Conservation (phyloP, 768 basidiomycete species). For the Trametes maxima region DNA sequence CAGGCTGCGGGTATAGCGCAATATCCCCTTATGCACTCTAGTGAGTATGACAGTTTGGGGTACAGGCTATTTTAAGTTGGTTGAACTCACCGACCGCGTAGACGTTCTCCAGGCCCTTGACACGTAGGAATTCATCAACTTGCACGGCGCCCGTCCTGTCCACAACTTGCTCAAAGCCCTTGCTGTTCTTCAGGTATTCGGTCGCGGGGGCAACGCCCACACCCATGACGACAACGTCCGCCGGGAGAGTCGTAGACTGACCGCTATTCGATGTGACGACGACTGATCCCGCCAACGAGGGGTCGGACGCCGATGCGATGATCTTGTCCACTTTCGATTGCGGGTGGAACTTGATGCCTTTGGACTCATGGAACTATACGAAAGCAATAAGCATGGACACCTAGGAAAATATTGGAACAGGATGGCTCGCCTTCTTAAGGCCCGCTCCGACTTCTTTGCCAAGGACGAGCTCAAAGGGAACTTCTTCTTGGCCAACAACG, state of each 20-base stretch:
- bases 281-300: slow-evolving; percentile 28
- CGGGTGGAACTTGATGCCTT: slow-evolving; percentile 88
- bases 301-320: slow-evolving; percentile 27
- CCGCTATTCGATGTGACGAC: slow-evolving; percentile 52
- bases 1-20: slow-evolving; percentile 70
- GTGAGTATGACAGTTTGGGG: neutral
- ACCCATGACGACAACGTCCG: slow-evolving; percentile 83
- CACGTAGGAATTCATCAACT: slow-evolving; percentile 74
- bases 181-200: slow-evolving; percentile 69
- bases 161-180: slow-evolving; percentile 52
- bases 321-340: slow-evolving; percentile 68
- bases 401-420: neutral
- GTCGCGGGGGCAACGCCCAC: slow-evolving; percentile 88
- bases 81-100: slow-evolving; percentile 63
- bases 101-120: slow-evolving; percentile 53
- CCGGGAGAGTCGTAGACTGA: slow-evolving; percentile 63
- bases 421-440: slow-evolving; percentile 61
- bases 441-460: slow-evolving; percentile 80
- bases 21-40: slow-evolving; percentile 60
- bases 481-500: slow-evolving; percentile 81
- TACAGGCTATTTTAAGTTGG: neutral
- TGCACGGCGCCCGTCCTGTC: slow-evolving; percentile 78
- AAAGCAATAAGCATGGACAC: neutral
- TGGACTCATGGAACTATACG: slow-evolving; percentile 70
- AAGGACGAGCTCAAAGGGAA: slow-evolving; percentile 80